Conservation (phyloP, 345 rosid species). For the Diplotaxis tenuifolia region DNA sequence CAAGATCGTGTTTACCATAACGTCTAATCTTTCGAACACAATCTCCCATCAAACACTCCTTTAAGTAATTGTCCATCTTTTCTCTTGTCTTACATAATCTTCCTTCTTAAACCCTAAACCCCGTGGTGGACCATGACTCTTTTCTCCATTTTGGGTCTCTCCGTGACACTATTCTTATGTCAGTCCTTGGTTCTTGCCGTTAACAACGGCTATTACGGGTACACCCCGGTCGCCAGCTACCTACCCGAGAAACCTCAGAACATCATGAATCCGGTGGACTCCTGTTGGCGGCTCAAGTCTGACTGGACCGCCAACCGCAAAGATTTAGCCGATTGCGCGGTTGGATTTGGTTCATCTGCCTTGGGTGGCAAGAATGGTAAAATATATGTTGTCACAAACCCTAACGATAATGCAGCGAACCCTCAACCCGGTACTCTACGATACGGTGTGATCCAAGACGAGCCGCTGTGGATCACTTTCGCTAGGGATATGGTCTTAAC, state of each 20-base stretch:
- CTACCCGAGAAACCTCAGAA: conserved; percentile 29
- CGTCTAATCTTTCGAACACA: conserved; percentile 37
- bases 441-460: conserved; percentile 52
- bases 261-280: conserved; percentile 63
- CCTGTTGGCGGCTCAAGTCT: conserved; percentile 71
- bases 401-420: conserved; percentile 60
- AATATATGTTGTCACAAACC: conserved; percentile 59
- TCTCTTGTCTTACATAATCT: neutral
- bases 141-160: conserved; percentile 9
- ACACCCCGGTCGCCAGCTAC: conserved; percentile 30
- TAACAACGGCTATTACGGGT: conserved; percentile 31
- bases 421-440: conserved; percentile 71
- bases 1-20: conserved; percentile 39
- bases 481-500: conserved; percentile 70
- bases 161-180: conserved; percentile 10
- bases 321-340: conserved; percentile 63
- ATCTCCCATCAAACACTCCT: conserved; percentile 19
- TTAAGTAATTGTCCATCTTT: conserved; percentile 35
- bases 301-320: conserved; percentile 72
- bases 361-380: conserved; percentile 74
- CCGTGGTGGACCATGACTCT: conserved; percentile 20
- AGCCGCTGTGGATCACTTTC: conserved; percentile 77
- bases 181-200: conserved; percentile 18
- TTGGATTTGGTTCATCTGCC: conserved; percentile 77
- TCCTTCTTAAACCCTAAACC: conserved; percentile 11